Base-by-base conservation (phyloP, 2,329 filamentous ascomycete genomes). In the Penicillium fuscoglaucum region DNA sequence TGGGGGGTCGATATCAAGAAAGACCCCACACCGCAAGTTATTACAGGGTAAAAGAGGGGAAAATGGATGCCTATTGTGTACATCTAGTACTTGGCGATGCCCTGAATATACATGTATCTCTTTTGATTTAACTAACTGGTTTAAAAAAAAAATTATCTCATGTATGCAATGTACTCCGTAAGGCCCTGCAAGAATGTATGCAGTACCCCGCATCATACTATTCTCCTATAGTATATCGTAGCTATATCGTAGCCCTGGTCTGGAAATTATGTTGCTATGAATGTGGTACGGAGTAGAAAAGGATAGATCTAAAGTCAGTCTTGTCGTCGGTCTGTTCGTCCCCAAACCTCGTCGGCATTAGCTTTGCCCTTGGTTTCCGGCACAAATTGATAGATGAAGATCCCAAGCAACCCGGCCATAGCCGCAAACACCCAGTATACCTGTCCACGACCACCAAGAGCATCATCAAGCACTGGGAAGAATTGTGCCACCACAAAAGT, bases 401-500 rank as follows among this genome's bases (percentile, higher is more conserved):
- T 60, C 1, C 85, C 88, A 55, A 89, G 90, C 1, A 89, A 67
- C 0, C 81, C 79, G 0, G 91, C 92, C 60, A 96, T 77, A 0
- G 74, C 87, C 0, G 91, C 87, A 74, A 99, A 99, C n/a, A 96
- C 82, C 72, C 95, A 96, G 72, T 96, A 99, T 0, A 95, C 89
- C 79, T 88, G 90, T 1, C 93, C 93, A 3, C 87, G 83, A 0
- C 88, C 89, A 0, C 90, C 93, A 52, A 97, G 77, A 4, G 83
- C 84, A 44, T 86, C 84, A 70, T 96, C 96, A 60, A 96, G 75
- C 21, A 97, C 83, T 0, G 95, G 93, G 80, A 99, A 97, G 77
- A 96, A 96, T 68, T 97, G 92, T 0, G 93, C 93, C 2, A 99
- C 92, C 24, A 96, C 67, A 70, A 97, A 98, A 0, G 93, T 98